phyloP scores from a whole-genome alignment of 73 alveolate species.

The Urostyla sp. region DNA sequence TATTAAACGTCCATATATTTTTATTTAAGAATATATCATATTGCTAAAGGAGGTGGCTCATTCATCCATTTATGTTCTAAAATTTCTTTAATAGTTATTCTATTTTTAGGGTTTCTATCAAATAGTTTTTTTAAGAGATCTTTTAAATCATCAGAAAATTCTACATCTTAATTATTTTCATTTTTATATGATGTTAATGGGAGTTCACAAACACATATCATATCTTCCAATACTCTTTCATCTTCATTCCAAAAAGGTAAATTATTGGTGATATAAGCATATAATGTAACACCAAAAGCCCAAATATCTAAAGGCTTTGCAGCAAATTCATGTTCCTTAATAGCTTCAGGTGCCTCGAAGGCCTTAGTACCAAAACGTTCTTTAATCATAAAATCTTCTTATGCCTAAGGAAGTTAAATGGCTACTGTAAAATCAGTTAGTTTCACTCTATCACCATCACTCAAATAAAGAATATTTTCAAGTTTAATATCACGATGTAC shows the following conservation, averaged over 20 bases:
- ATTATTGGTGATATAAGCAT: background rate
- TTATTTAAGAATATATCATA: too few relatives aligned
- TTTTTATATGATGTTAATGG: conserved; percentile 35
- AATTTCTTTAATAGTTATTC: conserved; percentile 2
- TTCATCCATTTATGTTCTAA: conserved; percentile 56
- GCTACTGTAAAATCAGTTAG: conserved; percentile 45
- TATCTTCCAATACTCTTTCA: conserved; percentile 31
- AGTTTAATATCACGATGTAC: conserved; percentile 54
- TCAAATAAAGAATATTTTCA: background rate
- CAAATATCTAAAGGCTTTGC: conserved; percentile 57
- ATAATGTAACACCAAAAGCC: conserved; percentile 55
- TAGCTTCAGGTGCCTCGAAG: conserved; percentile 34
- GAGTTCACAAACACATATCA: too few relatives aligned
- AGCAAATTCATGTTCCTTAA: background rate
- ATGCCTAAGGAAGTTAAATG: background rate
- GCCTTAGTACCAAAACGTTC: conserved; percentile 9
- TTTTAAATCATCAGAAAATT: background rate
- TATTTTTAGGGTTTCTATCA: conserved; percentile 8
- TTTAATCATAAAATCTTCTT: background rate
- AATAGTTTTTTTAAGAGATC: background rate
- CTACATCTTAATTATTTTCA: background rate
- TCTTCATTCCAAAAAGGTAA: conserved; percentile 20
- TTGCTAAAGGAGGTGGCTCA: too few relatives aligned
- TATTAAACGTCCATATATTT: background rate
- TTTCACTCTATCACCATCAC: conserved; percentile 6